Percentiles rank a stretch among this genome's conserved stretches.
These are phyloP conservation scores for Aureobasidium sp. DNA, from an alignment of 2,329 filamentous ascomycete species.

Conservation along the genomic window DNA sequence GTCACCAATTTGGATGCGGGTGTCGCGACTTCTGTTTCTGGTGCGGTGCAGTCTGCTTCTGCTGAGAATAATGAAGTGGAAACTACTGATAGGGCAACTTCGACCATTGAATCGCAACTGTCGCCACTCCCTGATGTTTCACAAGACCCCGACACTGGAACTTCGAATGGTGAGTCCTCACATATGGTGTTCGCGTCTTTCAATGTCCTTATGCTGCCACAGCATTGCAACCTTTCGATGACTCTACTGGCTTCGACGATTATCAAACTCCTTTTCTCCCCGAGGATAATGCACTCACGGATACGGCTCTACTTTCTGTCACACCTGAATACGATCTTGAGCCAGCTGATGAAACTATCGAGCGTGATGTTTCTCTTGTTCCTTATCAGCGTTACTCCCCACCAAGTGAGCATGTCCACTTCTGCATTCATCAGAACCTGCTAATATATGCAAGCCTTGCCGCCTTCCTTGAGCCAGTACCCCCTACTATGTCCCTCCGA, in stretches of 20 bases:
- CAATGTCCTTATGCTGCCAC: neutral
- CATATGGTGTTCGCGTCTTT: too few species aligned
- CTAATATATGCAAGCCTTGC: neutral
- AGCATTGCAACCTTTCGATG: neutral
- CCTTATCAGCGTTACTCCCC: neutral
- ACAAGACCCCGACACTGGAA: neutral
- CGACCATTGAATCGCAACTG: too few species aligned
- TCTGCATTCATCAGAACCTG: fast-evolving
- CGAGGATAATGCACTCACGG: neutral
- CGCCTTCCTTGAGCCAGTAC: constrained; percentile 6
- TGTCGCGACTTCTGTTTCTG: neutral
- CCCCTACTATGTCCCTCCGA: constrained; percentile 7
- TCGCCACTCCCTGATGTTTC: neutral
- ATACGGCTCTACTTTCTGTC: neutral
- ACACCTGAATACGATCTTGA: neutral
- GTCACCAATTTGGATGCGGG: neutral
- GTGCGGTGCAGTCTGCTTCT: neutral
- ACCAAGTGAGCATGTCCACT: neutral
- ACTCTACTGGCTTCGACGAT: neutral
- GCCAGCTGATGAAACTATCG: neutral
- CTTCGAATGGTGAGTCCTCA: neutral
- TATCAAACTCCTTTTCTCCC: neutral
- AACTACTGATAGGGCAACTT: neutral
- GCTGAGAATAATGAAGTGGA: neutral
- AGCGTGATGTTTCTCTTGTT: neutral